phyloP scores from a whole-genome alignment of 2,329 filamentous ascomycete genomes.

The Penicillium nordicum region DNA sequence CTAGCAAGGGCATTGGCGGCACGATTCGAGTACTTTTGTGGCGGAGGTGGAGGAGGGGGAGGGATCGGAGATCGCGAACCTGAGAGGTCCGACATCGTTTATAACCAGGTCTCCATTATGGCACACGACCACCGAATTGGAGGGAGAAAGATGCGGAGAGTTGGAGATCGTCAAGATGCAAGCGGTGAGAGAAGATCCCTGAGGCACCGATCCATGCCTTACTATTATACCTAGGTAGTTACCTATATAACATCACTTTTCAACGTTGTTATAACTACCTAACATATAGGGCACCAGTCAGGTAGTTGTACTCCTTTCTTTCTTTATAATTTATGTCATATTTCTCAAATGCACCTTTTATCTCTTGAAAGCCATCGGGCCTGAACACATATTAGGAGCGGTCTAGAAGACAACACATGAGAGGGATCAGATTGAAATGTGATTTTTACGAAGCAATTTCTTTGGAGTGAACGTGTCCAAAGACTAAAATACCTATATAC shows the following conservation, averaged over 20 bases:
- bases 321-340: not conserved
- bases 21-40: conserved; percentile 42
- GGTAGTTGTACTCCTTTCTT: not conserved
- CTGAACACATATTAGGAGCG: conserved; percentile 9
- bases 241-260: not conserved
- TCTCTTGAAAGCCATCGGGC: conserved; percentile 3
- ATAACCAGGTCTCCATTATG: conserved; percentile 19
- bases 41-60: conserved; percentile 37
- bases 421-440: conserved; percentile 5
- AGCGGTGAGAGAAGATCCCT: conserved; percentile 7
- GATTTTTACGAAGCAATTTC: not conserved
- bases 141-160: conserved; percentile 3
- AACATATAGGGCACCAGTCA: not conserved
- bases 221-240: not conserved
- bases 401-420: conserved; percentile 13
- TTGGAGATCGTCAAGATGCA: conserved; percentile 3
- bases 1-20: conserved; percentile 49
- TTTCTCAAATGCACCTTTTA: not conserved
- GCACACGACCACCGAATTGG: conserved; percentile 28
- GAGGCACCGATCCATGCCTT: conserved; percentile 3
- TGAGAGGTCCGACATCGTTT: conserved; percentile 28
- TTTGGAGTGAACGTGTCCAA: conserved; percentile 1
- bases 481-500: not conserved
- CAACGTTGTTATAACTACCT: not conserved
- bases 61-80: conserved; percentile 31